Percentiles rank a stretch among this genome's conserved stretches.
Conservation (phyloP, 257 asterid species). For the Datura wrightii region DNA sequence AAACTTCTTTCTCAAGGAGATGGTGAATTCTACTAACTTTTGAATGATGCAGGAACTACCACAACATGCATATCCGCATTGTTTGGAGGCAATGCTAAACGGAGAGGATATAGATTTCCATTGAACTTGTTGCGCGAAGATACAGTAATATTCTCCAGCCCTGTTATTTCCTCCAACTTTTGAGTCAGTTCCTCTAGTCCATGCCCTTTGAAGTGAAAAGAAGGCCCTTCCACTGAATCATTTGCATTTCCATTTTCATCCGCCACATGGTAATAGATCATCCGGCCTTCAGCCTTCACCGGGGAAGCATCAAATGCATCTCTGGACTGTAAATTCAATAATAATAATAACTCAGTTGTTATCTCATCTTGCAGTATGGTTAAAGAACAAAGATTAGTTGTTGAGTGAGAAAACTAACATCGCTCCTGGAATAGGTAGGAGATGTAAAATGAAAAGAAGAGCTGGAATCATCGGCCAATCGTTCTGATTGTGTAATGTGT, state of each 20-base stretch:
- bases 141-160: constrained; percentile 65
- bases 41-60: constrained; percentile 65
- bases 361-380: background rate
- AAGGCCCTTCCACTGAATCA: constrained; percentile 65
- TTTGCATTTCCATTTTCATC: constrained; percentile 75
- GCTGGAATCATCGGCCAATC: constrained; percentile 46
- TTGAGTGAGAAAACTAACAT: constrained; percentile 38
- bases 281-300: constrained; percentile 70
- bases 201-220: constrained; percentile 66
- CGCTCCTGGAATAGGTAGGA: constrained; percentile 31
- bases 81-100: constrained; percentile 92
- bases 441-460: constrained; percentile 52
- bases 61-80: constrained; percentile 73
- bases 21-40: constrained; percentile 44
- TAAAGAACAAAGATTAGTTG: constrained; percentile 30
- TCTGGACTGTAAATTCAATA: constrained; percentile 58
- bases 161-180: constrained; percentile 68
- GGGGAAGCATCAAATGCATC: constrained; percentile 63
- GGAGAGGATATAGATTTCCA: constrained; percentile 87
- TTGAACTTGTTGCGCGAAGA: constrained; percentile 77
- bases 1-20: background rate
- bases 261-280: constrained; percentile 63
- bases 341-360: background rate
- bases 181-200: constrained; percentile 61
- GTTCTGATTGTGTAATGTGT: constrained; percentile 41